Evolutionary conservation across 441 rosid genomes (phyloP), one percentile per base, ranked within the genome.

Genomic region (Brassica hybrid): DNA sequence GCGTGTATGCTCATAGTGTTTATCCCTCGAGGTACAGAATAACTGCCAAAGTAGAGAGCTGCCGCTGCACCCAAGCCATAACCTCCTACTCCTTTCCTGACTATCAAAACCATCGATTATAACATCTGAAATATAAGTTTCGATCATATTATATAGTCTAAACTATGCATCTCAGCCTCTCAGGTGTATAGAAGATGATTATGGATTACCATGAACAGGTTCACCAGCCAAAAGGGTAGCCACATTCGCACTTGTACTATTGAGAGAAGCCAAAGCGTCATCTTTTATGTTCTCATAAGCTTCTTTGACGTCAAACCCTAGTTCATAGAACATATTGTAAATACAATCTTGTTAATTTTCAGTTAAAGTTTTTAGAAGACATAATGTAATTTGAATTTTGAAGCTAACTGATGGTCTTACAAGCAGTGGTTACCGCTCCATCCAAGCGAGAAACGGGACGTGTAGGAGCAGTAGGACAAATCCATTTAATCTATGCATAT

Each of bases 381-480:
- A 45, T 48, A 48, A 48, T 13, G 54, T 48, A 13, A 48, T 48
- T 13, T 48, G 2, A 48, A 48, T 6, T 13, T 48, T 48, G n/a
- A 48, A 48, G 54, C 54, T 58, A 21, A 21, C 1, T 58, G 34
- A 11, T 48, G 54, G 14, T 19, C 4, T 34, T 63, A 32, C 45
- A 63, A 13, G 67, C 43, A 34, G 23, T 63, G 67, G 67, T 63
- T 63, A 4, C 21, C 25, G 0, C 2, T 63, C 67, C 25, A 32
- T 23, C 23, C 48, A 14, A 8, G 3, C 12, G 11, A 63, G 67
- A 9, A 63, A 63, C 25, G 7, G 48, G 67, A 63, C 48, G 48
- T 34, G 0, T 10, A 32, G 67, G 48, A 63, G 67, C 67, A 63
- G 67, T 63, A 32, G 67, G 67, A 63, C 48, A 63, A 34, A 63